phyloP scores from a whole-genome alignment of 306 rosid genomes.

The Quercus bicolor region DNA sequence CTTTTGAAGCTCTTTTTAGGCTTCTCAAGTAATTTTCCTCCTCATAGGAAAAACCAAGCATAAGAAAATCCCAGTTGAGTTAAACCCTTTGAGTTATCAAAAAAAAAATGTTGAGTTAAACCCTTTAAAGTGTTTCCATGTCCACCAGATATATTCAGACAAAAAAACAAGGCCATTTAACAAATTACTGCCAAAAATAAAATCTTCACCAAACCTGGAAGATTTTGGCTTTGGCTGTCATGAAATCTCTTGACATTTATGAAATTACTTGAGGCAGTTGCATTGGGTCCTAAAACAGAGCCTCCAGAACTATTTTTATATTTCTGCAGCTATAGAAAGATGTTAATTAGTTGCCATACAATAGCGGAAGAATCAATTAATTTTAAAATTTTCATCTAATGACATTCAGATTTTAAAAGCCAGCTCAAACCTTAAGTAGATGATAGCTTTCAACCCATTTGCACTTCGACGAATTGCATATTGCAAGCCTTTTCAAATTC shows the following conservation, averaged over 20 bases:
- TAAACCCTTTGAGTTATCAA: neutral
- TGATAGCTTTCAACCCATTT: constrained; percentile 82
- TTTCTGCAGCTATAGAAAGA: constrained; percentile 52
- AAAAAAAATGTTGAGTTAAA: neutral
- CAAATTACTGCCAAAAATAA: neutral
- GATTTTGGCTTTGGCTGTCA: constrained; percentile 57
- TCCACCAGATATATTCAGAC: neutral
- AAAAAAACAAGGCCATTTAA: neutral
- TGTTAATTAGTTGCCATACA: constrained; percentile 2
- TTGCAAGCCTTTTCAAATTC: constrained; percentile 68
- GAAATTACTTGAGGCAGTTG: constrained; percentile 44
- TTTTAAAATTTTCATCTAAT: neutral
- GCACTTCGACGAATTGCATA: constrained; percentile 56
- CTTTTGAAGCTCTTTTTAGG: neutral
- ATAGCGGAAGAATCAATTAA: neutral
- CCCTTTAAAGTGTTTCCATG: neutral
- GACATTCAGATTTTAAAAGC: constrained; percentile 13
- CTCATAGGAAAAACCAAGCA: neutral
- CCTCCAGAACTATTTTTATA: constrained; percentile 43
- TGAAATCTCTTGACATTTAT: constrained; percentile 44
- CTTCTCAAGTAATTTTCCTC: neutral
- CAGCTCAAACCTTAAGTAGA: constrained; percentile 61
- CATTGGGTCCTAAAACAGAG: constrained; percentile 41
- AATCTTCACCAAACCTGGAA: constrained; percentile 64
- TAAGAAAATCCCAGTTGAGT: neutral